Conservation (phyloP, 768 basidiomycete species). For the Calvatia gigantea region DNA sequence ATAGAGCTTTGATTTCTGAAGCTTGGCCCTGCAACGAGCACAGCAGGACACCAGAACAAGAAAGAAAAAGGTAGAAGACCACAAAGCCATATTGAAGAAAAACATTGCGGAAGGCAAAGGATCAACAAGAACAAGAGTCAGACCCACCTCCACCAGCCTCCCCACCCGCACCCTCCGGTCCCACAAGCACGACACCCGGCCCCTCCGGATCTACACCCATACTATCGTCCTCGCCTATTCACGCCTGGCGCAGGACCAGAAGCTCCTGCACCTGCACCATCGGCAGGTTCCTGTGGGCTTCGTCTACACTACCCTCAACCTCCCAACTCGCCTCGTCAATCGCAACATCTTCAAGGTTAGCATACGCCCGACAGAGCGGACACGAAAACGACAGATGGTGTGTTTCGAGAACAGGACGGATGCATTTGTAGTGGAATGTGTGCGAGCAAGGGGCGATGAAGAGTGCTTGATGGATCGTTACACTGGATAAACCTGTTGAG, state of each 20-base stretch:
- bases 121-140: no score
- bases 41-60: no score
- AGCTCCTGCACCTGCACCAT: slow-evolving; percentile 14
- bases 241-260: neutral
- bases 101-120: no score
- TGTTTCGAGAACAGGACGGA: slow-evolving; percentile 79
- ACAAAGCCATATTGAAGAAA: no score
- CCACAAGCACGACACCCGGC: neutral
- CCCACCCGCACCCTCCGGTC: no score
- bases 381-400: slow-evolving; percentile 94
- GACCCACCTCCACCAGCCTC: no score
- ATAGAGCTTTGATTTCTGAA: slow-evolving; percentile 28
- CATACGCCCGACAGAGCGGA: slow-evolving; percentile 91
- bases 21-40: neutral
- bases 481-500: slow-evolving; percentile 42
- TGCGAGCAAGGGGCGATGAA: slow-evolving; percentile 99
- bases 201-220: neutral
- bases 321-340: slow-evolving; percentile 3
- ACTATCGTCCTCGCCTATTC: slow-evolving; percentile 12
- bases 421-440: slow-evolving; percentile 95
- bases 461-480: slow-evolving; percentile 90
- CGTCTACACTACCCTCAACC: neutral
- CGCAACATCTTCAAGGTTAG: slow-evolving; percentile 80
- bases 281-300: neutral
- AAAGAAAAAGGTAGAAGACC: no score